phyloP scores from a whole-genome alignment of 2,329 filamentous ascomycete species.

The Raffaelea ambrosiae region DNA sequence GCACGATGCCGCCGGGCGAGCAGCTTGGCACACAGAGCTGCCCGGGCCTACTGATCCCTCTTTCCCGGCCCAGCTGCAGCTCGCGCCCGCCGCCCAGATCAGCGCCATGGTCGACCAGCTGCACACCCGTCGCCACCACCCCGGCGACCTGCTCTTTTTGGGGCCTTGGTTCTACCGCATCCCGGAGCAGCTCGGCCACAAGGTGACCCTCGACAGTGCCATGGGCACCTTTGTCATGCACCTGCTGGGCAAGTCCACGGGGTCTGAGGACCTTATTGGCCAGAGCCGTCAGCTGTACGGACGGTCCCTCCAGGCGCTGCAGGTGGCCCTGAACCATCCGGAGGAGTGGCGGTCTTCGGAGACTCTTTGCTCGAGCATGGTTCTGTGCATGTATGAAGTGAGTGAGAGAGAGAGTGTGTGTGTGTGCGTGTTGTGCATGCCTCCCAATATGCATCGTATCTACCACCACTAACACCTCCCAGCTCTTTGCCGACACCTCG shows the following conservation, averaged over 20 bases:
- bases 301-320: conserved; percentile 25
- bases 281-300: conserved; percentile 29
- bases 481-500: conserved; percentile 34
- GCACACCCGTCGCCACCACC: conserved; percentile 5
- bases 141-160: conserved; percentile 8
- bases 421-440: too few species aligned
- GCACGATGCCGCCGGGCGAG: too few species aligned
- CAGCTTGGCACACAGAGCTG: too few species aligned
- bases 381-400: conserved; percentile 31
- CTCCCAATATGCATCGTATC: too few species aligned
- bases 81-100: conserved; percentile 22
- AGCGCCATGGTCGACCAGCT: conserved; percentile 20
- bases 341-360: conserved; percentile 29
- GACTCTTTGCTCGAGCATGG: conserved; percentile 31
- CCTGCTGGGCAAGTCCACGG: conserved; percentile 25
- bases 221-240: conserved; percentile 28
- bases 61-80: conserved; percentile 1
- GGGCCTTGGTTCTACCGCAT: conserved; percentile 18
- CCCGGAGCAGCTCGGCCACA: conserved; percentile 23
- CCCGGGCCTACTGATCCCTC: too few species aligned
- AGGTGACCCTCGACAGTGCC: conserved; percentile 27
- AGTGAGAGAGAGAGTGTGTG: background rate
- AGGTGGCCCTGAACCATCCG: conserved; percentile 26
- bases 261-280: conserved; percentile 20
- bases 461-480: background rate